These are phyloP conservation scores for Penicillium polonicum DNA, from an alignment of 2,329 filamentous ascomycete species.

Conservation along the genomic window DNA sequence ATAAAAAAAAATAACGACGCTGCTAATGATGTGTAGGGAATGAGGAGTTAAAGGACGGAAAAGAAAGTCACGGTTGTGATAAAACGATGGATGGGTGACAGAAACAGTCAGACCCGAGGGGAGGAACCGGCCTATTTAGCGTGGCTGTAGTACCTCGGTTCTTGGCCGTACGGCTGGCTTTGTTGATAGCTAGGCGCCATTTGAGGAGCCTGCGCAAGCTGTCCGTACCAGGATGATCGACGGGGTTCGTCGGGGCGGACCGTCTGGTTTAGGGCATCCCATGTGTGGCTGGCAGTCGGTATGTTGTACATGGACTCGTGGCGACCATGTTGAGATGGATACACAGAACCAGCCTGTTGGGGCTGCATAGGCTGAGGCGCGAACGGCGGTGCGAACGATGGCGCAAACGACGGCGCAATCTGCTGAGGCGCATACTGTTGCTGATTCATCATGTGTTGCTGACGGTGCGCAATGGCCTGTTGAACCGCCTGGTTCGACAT, in stretches of 20 bases:
- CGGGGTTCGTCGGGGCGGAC: conserved; percentile 34
- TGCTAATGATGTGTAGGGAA: conserved; percentile 5
- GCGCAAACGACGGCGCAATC: neutral
- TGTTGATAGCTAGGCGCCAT: conserved; percentile 28
- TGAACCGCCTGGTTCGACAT: conserved; percentile 69
- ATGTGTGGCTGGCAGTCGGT: conserved; percentile 37
- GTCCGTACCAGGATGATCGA: conserved; percentile 36
- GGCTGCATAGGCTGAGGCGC: conserved; percentile 4
- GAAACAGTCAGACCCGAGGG: neutral
- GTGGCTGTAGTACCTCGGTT: conserved; percentile 27
- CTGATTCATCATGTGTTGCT: conserved; percentile 53
- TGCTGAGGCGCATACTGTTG: conserved; percentile 28
- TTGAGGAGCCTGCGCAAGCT: conserved; percentile 25
- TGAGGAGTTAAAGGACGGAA: neutral
- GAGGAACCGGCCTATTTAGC: conserved; percentile 9
- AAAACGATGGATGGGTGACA: neutral
- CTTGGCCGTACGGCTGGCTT: conserved; percentile 29
- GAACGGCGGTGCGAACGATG: neutral
- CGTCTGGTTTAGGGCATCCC: conserved; percentile 37
- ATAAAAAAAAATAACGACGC: conserved; percentile 2
- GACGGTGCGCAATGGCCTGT: conserved; percentile 67
- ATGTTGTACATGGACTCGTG: conserved; percentile 37
- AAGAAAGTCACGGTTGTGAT: neutral
- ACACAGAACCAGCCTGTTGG: conserved; percentile 19
- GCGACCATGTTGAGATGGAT: conserved; percentile 20